Base-by-base conservation (phyloP, 1,139 yeast species). In the Pichia sp. region DNA sequence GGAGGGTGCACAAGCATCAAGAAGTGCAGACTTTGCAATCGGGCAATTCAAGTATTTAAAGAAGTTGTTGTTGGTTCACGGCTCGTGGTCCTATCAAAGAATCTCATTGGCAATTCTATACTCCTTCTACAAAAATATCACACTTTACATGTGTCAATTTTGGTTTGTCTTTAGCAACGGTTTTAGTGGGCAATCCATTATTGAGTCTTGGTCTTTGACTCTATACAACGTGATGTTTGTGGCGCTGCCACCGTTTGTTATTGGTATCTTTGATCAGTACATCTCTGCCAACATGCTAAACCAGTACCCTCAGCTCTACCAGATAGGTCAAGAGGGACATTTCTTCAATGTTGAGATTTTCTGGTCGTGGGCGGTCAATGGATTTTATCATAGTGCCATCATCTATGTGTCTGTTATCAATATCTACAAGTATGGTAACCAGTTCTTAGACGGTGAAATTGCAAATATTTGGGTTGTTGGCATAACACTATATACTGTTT, bases 1-100 rank as follows among this genome's bases (percentile, higher is more conserved):
- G 85, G 98, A 93, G 63, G 99, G 99, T 50, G 88, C 88, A 87
- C 99, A 93, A 60, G 98, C 98, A 8, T 97, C 98, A 0, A 72
- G 98, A 59, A 80, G 94, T 59, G 98, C 99, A 0, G 99, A 93
- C 66, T 77, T 91, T 42, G 88, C 97, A 1, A 86, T 93, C 60
- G 98, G 96, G 0, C 98, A 93, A 58, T 93, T 93, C 71, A 77
- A 80, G 56, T 91, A 74, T 55, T 69, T 93, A 62, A 74, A 77
- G 49, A 88, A 85, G 55, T 62, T 93, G 39, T 63, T 93, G 34
- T 67, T 93, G 32, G 98, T 93, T 9, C 99, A 93, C 58, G 99
- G 99, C 1, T 68, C 96, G 5, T 93, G 99, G 99, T 84, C 95
- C 30, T 93, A 93, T 58, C 97, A 87, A 56, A 75, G 99, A 53